Evolutionary conservation across 2,329 filamentous ascomycete genomes (phyloP).

Genomic region (Diaporthe amygdali): DNA sequence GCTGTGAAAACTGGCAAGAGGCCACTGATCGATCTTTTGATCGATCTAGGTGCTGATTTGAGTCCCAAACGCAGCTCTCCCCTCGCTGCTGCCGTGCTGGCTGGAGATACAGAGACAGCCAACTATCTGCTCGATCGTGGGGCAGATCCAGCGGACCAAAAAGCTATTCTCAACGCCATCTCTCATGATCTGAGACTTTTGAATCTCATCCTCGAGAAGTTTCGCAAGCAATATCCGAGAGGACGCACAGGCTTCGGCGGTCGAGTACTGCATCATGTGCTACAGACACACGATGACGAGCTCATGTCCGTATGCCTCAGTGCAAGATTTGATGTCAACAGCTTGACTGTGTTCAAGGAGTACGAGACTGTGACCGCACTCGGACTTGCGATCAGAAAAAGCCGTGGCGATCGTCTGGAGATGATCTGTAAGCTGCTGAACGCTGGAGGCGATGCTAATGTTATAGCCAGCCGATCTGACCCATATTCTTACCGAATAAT

Average conservation of each 20-base stretch:
- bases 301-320: not conserved
- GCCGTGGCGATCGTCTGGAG: not conserved
- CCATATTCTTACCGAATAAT: not conserved
- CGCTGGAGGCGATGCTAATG: not conserved
- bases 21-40: not conserved
- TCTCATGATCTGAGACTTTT: not conserved
- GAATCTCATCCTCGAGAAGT: not conserved
- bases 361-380: not conserved
- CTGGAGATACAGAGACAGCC: not conserved
- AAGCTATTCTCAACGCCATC: not conserved
- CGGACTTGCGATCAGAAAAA: not conserved
- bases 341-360: not conserved
- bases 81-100: not conserved
- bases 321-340: not conserved
- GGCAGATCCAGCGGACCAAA: not conserved
- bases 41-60: not conserved
- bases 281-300: not conserved
- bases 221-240: not conserved
- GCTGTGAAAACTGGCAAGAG: not conserved
- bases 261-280: not conserved
- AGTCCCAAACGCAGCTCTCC: not conserved
- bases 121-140: not conserved
- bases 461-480: not conserved
- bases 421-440: not conserved
- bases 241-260: not conserved